phyloP scores from a whole-genome alignment of 176 grass and related monocot genomes.

The Hordeum marinum region DNA sequence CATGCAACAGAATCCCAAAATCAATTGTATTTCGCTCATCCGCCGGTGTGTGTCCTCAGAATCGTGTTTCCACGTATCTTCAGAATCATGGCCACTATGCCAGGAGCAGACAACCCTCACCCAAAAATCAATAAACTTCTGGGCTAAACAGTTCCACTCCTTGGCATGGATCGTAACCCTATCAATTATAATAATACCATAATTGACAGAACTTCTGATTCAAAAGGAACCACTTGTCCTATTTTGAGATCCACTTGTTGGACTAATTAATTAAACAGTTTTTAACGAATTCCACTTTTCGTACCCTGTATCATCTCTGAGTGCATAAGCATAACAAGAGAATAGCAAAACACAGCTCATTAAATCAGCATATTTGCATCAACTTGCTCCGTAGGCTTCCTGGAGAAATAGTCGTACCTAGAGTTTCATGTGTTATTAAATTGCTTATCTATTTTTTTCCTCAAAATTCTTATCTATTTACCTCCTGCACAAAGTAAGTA shows the following conservation, averaged over 20 bases:
- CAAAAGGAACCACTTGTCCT: constrained; percentile 20
- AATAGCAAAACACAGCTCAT: constrained; percentile 16
- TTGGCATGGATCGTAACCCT: not conserved
- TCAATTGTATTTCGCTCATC: not conserved
- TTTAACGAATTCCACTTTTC: not conserved
- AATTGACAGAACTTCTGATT: not conserved
- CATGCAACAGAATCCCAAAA: not conserved
- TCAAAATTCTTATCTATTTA: not conserved
- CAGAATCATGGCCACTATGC: not conserved
- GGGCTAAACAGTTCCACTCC: not conserved
- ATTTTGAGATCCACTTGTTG: constrained; percentile 24
- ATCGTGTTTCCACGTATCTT: not conserved
- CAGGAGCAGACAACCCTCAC: not conserved
- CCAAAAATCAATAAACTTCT: not conserved
- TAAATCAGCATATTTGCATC: not conserved
- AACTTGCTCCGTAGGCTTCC: not conserved
- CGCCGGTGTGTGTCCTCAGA: not conserved
- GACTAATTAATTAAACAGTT: not conserved
- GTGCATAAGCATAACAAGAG: not conserved
- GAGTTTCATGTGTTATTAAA: not conserved
- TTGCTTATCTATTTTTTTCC: not conserved
- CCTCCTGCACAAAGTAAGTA: not conserved
- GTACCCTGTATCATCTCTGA: not conserved
- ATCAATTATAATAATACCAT: not conserved
- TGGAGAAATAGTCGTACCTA: not conserved